A percentile compares a stretch with the other conserved stretches of the same genome.
Evolutionary conservation across 306 rosid species (phyloP).

Genomic region (Sphenostylis stenocarpa): DNA sequence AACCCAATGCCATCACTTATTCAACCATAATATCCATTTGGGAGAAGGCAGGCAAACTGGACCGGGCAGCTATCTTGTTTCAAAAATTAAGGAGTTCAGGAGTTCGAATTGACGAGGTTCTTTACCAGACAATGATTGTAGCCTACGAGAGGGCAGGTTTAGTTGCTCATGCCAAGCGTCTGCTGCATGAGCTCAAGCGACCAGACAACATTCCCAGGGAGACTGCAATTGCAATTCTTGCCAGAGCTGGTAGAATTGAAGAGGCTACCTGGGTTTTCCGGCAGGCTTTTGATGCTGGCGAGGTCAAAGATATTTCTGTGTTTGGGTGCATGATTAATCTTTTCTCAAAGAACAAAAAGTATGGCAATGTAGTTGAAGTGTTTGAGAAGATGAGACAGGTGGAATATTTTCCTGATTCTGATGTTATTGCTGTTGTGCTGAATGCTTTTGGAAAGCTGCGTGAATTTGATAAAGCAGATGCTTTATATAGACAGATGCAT

Average conservation of each 20-base stretch:
- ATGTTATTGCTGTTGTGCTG: slow-evolving; percentile 80
- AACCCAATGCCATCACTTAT: slow-evolving; percentile 87
- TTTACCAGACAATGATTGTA: slow-evolving; percentile 93
- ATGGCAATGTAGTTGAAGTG: slow-evolving; percentile 70
- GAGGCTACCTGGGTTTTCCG: slow-evolving; percentile 97
- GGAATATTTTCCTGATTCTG: slow-evolving; percentile 81
- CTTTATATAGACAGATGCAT: slow-evolving; percentile 70
- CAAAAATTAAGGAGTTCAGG: slow-evolving; percentile 86
- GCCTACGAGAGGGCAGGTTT: slow-evolving; percentile 87
- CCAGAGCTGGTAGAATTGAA: slow-evolving; percentile 84
- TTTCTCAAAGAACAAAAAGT: slow-evolving; percentile 70
- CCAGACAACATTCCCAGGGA: slow-evolving; percentile 77
- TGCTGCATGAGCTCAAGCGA: slow-evolving; percentile 77
- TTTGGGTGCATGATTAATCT: slow-evolving; percentile 76
- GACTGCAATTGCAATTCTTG: slow-evolving; percentile 75
- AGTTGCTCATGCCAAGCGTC: slow-evolving; percentile 90
- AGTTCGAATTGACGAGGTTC: slow-evolving; percentile 81
- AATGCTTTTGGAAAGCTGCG: slow-evolving; percentile 86
- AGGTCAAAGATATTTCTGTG: slow-evolving; percentile 75
- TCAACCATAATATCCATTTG: slow-evolving; percentile 90
- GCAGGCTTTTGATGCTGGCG: slow-evolving; percentile 76
- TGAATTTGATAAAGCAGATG: slow-evolving; percentile 77
- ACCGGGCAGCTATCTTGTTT: slow-evolving; percentile 81
- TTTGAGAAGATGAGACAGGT: slow-evolving; percentile 81
- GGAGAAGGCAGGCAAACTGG: slow-evolving; percentile 92